Evolutionary conservation across 176 grass and related monocot genomes (phyloP), one percentile per base, ranked within the genome.

Genomic region (Metroxylon sagu): DNA sequence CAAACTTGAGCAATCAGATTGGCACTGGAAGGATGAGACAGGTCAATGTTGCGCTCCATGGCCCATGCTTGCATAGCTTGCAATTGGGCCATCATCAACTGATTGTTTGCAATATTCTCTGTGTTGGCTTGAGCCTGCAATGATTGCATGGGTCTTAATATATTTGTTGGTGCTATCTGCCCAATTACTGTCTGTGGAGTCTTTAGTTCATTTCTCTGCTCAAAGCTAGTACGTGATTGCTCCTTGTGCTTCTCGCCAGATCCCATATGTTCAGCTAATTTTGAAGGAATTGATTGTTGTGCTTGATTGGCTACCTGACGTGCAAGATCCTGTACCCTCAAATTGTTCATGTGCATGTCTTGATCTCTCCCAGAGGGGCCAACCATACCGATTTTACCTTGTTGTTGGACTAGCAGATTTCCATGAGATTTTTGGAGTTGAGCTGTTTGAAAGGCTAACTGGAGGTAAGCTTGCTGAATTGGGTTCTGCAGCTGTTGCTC

Each of bases 31-130:
- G 94, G 88, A 87, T 85, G 72, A 54, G 94, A 89, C 31, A 98
- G 76, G 53, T 98, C 94, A 0, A 98, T 21, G 12, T 98, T 98
- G 54, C 83, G 53, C 54, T 92, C 84, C 65, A 93, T 98, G 51
- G 84, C 94, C 88, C 88, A 98, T 51, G 79, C 79, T 68, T 92
- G 84, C 76, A 98, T 76, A 53, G 77, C 74, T 85, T 92, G 93
- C 54, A 88, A 66, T 62, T 95, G 89, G n/a, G 67, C 17, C 49
- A 84, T 71, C 21, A 75, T 74, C 54, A 88, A 50, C n/a, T 86
- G 82, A 52, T 64, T 77, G 60, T 60, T 82, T 60, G 63, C 65
- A 26, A 56, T 60, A 18, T 10, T 83, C 61, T 67, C 48, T 29
- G 60, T 67, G 26, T 31, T 74, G 27, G 51, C 49, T 62, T 82